Evolutionary conservation across 2,329 filamentous ascomycete species (phyloP).

Genomic region (Volutella citrinella): DNA sequence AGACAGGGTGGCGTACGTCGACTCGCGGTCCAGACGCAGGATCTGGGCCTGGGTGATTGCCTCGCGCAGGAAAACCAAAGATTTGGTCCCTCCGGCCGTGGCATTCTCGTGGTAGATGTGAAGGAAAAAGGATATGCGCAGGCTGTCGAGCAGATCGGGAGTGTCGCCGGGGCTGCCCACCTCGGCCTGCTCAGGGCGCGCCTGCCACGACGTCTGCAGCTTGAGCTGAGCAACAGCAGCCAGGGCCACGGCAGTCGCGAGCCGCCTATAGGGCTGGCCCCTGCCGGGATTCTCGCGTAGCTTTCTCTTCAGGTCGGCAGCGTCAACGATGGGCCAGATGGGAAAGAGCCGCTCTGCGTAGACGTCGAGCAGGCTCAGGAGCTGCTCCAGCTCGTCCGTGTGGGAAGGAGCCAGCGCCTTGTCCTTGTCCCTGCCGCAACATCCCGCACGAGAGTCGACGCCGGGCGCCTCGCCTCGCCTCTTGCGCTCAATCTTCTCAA

Average conservation of each 20-base stretch:
- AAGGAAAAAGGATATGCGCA: conserved; percentile 49
- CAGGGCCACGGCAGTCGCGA: conserved; percentile 45
- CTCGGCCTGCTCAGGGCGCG: conserved; percentile 25
- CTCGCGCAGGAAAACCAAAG: conserved; percentile 46
- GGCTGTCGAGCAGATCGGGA: conserved; percentile 34
- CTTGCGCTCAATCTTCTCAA: conserved; percentile 36
- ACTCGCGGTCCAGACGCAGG: conserved; percentile 43
- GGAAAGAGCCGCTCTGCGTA: conserved; percentile 50
- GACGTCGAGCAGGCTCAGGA: conserved; percentile 34
- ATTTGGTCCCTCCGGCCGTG: conserved; percentile 42
- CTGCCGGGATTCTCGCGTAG: conserved; percentile 29
- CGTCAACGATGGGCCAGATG: conserved; percentile 49
- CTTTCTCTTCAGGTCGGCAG: conserved; percentile 37
- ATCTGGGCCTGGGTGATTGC: conserved; percentile 51
- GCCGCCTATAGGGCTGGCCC: conserved; percentile 33
- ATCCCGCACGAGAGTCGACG: conserved; percentile 8
- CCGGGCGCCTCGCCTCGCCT: conserved; percentile 12
- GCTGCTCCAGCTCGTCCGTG: conserved; percentile 23
- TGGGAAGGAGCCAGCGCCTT: conserved; percentile 10
- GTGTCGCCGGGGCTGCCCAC: conserved; percentile 25
- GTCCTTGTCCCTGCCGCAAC: conserved; percentile 2
- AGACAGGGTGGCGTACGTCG: conserved; percentile 34
- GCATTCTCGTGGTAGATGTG: conserved; percentile 52
- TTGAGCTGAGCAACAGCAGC: conserved; percentile 49
- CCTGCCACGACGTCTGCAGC: conserved; percentile 30